phyloP scores from a whole-genome alignment of 179 eudicot genomes.

The Spergularia azorica region DNA sequence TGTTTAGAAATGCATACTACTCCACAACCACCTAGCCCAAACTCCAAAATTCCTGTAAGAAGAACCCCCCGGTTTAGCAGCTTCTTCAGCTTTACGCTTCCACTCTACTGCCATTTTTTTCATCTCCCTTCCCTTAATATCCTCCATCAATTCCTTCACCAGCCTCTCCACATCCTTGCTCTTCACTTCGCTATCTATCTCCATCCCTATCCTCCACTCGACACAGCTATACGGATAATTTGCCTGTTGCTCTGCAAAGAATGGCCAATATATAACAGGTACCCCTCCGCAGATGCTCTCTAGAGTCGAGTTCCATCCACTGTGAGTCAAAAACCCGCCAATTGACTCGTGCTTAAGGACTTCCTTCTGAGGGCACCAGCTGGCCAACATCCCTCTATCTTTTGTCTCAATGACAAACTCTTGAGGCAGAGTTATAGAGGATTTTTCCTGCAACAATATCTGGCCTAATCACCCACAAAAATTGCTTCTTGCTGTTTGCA shows the following conservation, averaged over 20 bases:
- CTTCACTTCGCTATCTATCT: constrained; percentile 35
- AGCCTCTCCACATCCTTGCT: constrained; percentile 36
- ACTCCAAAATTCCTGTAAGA: constrained; percentile 39
- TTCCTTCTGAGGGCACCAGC: constrained; percentile 45
- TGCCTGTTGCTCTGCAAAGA: constrained; percentile 45
- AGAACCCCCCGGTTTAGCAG: constrained; percentile 33
- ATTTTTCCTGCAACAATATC: constrained; percentile 34
- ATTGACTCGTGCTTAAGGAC: constrained; percentile 40
- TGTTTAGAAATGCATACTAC: too few species aligned
- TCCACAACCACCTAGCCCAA: too few species aligned
- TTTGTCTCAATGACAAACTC: constrained; percentile 35
- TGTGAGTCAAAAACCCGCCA: constrained; percentile 45
- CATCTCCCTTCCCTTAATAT: background rate
- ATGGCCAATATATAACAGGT: constrained; percentile 50
- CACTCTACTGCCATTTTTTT: constrained; percentile 26
- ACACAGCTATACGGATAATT: constrained; percentile 41
- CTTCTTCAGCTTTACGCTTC: constrained; percentile 37
- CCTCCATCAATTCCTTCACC: constrained; percentile 50
- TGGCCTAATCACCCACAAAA: constrained; percentile 47
- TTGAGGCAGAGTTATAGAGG: constrained; percentile 21
- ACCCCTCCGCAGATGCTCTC: constrained; percentile 38
- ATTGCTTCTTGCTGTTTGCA: constrained; percentile 38
- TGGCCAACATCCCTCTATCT: constrained; percentile 33
- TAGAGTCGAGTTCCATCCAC: constrained; percentile 55
- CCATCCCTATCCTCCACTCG: constrained; percentile 50